Evolutionary conservation across 2,329 filamentous ascomycete species (phyloP).

Genomic region (Neonectria hederae): DNA sequence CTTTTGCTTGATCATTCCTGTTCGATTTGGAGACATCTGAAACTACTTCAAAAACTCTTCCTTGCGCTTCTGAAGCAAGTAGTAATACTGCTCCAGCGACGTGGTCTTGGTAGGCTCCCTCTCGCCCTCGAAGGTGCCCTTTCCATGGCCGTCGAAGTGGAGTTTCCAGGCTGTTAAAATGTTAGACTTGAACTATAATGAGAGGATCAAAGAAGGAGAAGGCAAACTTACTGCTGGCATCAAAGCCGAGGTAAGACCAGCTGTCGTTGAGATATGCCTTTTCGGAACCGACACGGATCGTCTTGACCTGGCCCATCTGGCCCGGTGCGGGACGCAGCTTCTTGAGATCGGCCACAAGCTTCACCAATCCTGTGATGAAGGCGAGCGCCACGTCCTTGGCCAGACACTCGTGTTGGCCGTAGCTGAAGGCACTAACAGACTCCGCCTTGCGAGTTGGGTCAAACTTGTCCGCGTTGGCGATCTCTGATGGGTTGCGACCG

Average conservation of each 20-base stretch:
- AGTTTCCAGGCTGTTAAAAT: conserved; percentile 43
- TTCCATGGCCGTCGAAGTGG: conserved; percentile 52
- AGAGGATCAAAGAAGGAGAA: not conserved
- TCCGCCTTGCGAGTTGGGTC: conserved; percentile 52
- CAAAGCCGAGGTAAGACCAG: conserved; percentile 56
- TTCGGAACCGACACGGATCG: conserved; percentile 51
- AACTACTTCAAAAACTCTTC: conserved; percentile 30
- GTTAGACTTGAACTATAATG: conserved; percentile 31
- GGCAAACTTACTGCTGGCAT: conserved; percentile 55
- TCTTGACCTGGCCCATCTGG: conserved; percentile 57
- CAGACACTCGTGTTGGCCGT: conserved; percentile 58
- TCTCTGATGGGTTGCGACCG: conserved; percentile 50
- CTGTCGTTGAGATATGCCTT: conserved; percentile 58
- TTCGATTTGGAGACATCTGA: not conserved
- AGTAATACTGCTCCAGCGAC: conserved; percentile 48
- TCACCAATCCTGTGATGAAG: conserved; percentile 54
- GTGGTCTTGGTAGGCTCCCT: conserved; percentile 37
- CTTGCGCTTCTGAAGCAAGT: conserved; percentile 47
- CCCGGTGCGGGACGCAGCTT: conserved; percentile 57
- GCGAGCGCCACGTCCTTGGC: conserved; percentile 52
- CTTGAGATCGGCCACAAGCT: conserved; percentile 54
- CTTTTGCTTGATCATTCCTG: not conserved
- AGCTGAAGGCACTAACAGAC: conserved; percentile 55
- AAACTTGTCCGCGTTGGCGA: conserved; percentile 52
- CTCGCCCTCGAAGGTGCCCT: conserved; percentile 47